phyloP scores from a whole-genome alignment of 495 filamentous ascomycete genomes.

The Hyaloscypha finlandica region DNA sequence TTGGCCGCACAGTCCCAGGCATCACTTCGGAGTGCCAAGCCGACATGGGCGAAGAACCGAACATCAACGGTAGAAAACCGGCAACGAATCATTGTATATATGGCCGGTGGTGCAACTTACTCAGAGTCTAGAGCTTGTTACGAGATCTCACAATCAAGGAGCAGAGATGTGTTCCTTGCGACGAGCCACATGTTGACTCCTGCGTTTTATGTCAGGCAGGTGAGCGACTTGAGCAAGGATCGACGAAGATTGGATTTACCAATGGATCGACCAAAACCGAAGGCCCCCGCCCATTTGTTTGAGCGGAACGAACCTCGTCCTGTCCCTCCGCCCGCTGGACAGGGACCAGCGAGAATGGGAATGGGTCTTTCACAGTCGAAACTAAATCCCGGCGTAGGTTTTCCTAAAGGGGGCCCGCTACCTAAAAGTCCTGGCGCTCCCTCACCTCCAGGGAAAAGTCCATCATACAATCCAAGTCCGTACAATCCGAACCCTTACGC shows the following conservation, averaged over 20 bases:
- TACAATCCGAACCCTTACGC: constrained; percentile 17
- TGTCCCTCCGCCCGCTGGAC: constrained; percentile 30
- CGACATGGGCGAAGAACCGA: constrained; percentile 89
- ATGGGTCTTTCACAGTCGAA: constrained; percentile 4
- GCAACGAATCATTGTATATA: constrained; percentile 91
- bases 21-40: constrained; percentile 84
- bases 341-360: constrained; percentile 10
- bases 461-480: background rate
- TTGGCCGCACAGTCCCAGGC: constrained; percentile 61
- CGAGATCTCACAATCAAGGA: constrained; percentile 69
- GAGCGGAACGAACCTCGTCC: constrained; percentile 64
- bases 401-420: constrained; percentile 25
- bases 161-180: constrained; percentile 85
- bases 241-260: constrained; percentile 77
- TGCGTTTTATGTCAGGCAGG: constrained; percentile 74
- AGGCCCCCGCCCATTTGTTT: constrained; percentile 83
- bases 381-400: constrained; percentile 25
- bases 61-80: constrained; percentile 74
- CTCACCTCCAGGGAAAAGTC: constrained; percentile 8
- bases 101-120: constrained; percentile 95
- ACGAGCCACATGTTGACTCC: constrained; percentile 91
- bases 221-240: constrained; percentile 75
- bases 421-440: constrained; percentile 11
- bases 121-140: constrained; percentile 88
- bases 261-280: constrained; percentile 74